Percentiles rank a stretch among this genome's conserved stretches.
phyloP scores from a whole-genome alignment of 208 protist genomes.

The Wallacemonas sp. region DNA sequence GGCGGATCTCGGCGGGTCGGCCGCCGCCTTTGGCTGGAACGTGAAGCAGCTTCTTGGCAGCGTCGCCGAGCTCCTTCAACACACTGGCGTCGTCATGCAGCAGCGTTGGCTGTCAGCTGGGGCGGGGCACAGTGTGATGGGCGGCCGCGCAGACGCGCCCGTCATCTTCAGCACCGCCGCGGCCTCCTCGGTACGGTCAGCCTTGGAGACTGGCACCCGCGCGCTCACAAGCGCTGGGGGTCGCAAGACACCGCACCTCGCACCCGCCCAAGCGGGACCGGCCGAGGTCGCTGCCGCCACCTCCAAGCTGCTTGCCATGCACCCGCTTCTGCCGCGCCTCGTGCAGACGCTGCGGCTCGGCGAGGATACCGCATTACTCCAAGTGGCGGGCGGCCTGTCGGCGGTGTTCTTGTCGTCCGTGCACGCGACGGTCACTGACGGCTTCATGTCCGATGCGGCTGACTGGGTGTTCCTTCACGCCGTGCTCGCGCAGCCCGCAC shows the following conservation, averaged over 20 bases:
- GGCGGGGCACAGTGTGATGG: too few species aligned
- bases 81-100: slow-evolving; percentile 11
- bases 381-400: slow-evolving; percentile 29
- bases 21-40: slow-evolving; percentile 26
- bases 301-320: slow-evolving; percentile 20
- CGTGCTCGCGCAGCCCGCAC: slow-evolving; percentile 37
- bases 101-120: slow-evolving; percentile 9
- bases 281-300: not conserved
- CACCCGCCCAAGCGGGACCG: too few species aligned
- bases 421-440: slow-evolving; percentile 10
- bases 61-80: slow-evolving; percentile 13
- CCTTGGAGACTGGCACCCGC: not conserved
- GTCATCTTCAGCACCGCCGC: not conserved
- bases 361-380: slow-evolving; percentile 15
- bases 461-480: slow-evolving; percentile 43
- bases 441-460: slow-evolving; percentile 37
- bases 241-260: too few species aligned
- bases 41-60: slow-evolving; percentile 25
- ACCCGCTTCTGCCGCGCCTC: slow-evolving; percentile 21
- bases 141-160: not conserved
- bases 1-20: slow-evolving; percentile 16
- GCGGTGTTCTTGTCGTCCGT: slow-evolving; percentile 39
- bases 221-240: too few species aligned
- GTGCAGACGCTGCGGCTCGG: slow-evolving; percentile 23
- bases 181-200: not conserved